A percentile compares a stretch with the other conserved stretches of the same genome.
Conservation (phyloP, 1,284 basidiomycete species). For the Neonothopanus nambi region DNA sequence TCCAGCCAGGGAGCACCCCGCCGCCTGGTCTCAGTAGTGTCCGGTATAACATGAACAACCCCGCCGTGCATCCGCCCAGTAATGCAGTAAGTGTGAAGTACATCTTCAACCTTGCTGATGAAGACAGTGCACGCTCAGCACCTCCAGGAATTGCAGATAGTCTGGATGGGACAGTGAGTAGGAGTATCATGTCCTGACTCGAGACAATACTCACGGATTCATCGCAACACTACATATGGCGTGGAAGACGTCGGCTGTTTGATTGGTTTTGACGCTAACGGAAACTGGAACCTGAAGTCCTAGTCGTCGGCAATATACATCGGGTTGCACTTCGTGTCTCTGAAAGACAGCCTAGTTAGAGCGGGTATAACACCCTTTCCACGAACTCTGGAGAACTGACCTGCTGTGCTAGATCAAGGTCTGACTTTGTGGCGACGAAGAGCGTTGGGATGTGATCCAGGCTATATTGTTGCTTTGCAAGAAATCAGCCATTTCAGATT, state of each 20-base stretch:
- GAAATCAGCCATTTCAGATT: constrained; percentile 5
- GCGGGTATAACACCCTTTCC: constrained; percentile 11
- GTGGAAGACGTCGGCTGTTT: constrained; percentile 89
- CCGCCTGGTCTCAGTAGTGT: constrained; percentile 63
- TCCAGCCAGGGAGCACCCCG: constrained; percentile 48
- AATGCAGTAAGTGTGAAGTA: constrained; percentile 71
- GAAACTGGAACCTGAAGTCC: constrained; percentile 88
- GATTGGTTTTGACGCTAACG: constrained; percentile 83
- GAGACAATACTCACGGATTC: constrained; percentile 65
- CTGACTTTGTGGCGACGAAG: constrained; percentile 98
- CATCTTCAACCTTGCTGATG: constrained; percentile 64
- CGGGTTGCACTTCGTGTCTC: constrained; percentile 98
- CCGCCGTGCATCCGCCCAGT: constrained; percentile 70
- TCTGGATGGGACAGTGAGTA: constrained; percentile 19
- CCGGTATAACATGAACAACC: constrained; percentile 66
- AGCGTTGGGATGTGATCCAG: constrained; percentile 92
- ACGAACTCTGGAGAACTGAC: constrained; percentile 39
- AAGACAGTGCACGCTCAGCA: constrained; percentile 69
- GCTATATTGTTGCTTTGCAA: constrained; percentile 88
- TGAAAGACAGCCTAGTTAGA: constrained; percentile 31
- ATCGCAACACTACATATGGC: constrained; percentile 83
- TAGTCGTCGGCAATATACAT: constrained; percentile 90
- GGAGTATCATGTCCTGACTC: not conserved
- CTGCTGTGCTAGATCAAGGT: constrained; percentile 94
- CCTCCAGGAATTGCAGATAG: constrained; percentile 73